Evolutionary conservation across 2,329 filamentous ascomycete species (phyloP), one percentile per base, ranked within the genome.

Genomic region (Epichloe sylvatica): DNA sequence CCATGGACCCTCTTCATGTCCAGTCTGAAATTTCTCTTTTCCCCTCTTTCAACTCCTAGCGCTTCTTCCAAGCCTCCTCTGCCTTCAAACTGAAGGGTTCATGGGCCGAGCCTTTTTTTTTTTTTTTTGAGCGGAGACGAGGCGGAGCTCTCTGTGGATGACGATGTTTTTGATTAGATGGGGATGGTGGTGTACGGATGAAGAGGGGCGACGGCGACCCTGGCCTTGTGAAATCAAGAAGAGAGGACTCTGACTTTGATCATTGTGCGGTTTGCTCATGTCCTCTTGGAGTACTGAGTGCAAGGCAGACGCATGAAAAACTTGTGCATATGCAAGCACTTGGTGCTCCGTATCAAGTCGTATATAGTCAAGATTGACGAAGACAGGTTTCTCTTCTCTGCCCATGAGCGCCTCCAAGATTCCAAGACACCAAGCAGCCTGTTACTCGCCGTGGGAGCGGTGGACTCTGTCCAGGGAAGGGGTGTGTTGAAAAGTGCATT

Each of bases 121-220:
- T 17, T 17, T 33, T 30, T 44, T 11, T 8, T 13, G 42, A 33
- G 38, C 43, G 38, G 49, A 50, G 49, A 50, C 49, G 39, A 38
- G 21, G 49, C 45, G 49, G 49, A 50, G 49, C 45, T 44, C 39
- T 25, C 15, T 45, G 39, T 44, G 45, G 45, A 41, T 40, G 45
- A 47, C 45, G 49, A 50, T 47, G 34, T 15, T 37, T 38, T 50
- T 35, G 7, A 47, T 45, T 45, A 44, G 43, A 49, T 37, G 30
- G 44, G 19, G 9, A 45, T 45, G 47, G 41, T 49, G 34, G 44
- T 35, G 44, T 43, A n/a, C 25, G 21, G 37, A 46, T 39, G 37
- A 34, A 23, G 30, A 36, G 25, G 46, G 48, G 48, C 41, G 17
- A 35, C 21, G 35, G 13, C 30, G 30, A 11, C 30, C 30, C 30